Base-by-base conservation (phyloP, 208 protist genomes). In the Leishmania amazonensis region DNA sequence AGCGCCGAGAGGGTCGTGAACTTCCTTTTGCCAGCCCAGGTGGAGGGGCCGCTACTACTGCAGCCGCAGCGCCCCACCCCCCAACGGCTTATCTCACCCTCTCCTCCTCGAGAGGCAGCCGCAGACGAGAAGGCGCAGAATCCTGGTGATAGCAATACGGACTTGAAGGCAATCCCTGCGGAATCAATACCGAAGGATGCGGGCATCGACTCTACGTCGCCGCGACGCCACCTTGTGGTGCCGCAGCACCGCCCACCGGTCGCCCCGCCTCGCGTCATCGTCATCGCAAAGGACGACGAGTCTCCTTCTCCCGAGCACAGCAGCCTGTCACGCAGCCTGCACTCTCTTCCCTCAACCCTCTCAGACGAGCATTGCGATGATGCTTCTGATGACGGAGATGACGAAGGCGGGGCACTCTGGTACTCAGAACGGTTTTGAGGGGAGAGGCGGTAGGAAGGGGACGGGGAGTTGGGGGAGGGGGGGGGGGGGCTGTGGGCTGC, bases 271-370 rank as follows among this genome's bases (percentile, higher is more conserved):
- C 72, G 77, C 21, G 42, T 65, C 4, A 31, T 71, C 24, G 31
- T 49, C 6, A 31, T 78, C 3, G 7, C 38, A n/a, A 60, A 75
- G 21, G 49, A 64, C 54, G 54, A 54, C 9, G 31, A 31, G 54
- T 49, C 49, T 28, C 49, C 65, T 49, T 80, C 83, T 28, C n/a
- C 73, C 21, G 77, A 65, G 1, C 7, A 38, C 51, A 79, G 78
- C 31, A 62, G 24, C 42, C 49, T 75, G 62, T 85, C 82, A 45
- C 71, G 71, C 38, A 81, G 78, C n/a, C 47, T 85, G 38, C 45
- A 85, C 57, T 85, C 82, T 1, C 76, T 85, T 53, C 47, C 62
- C 28, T 85, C 77, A n/a, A 72, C 77, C 19, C 75, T 71, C 7
- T 80, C 75, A 40, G 62, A 65, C 15, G n/a, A 47, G 3, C 57